Evolutionary conservation across 768 basidiomycete genomes (phyloP).

Genomic region (Amanita rubescens): DNA sequence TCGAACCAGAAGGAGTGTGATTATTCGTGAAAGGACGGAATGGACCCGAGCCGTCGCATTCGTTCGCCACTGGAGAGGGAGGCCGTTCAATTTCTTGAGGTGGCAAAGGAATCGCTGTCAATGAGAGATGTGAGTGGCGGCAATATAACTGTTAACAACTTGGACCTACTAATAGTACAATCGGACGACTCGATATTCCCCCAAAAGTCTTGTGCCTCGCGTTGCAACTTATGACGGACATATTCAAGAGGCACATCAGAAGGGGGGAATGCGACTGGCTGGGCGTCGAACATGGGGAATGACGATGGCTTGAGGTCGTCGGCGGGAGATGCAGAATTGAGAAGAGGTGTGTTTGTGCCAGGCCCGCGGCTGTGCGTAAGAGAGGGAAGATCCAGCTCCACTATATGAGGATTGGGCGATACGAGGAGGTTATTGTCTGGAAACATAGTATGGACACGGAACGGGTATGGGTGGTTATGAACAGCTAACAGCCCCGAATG

Average conservation of each 20-base stretch:
- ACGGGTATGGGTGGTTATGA: constrained; percentile 11
- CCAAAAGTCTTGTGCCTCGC: constrained; percentile 64
- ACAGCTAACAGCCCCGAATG: constrained; percentile 20
- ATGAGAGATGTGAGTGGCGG: background rate
- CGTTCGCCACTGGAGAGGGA: constrained; percentile 36
- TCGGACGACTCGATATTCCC: constrained; percentile 69
- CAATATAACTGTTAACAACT: background rate
- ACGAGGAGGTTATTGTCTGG: constrained; percentile 23
- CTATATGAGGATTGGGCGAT: constrained; percentile 22
- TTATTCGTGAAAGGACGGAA: constrained; percentile 22
- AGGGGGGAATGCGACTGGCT: constrained; percentile 60
- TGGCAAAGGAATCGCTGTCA: constrained; percentile 3
- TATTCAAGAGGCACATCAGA: constrained; percentile 63
- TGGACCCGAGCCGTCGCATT: constrained; percentile 24
- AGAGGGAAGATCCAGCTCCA: constrained; percentile 19
- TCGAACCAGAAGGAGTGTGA: constrained; percentile 29
- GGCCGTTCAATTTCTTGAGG: constrained; percentile 25
- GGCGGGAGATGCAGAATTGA: constrained; percentile 19
- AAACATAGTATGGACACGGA: constrained; percentile 7
- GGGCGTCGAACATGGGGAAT: constrained; percentile 7
- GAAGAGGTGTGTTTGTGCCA: constrained; percentile 23
- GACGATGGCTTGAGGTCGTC: constrained; percentile 20
- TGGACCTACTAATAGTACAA: constrained; percentile 61
- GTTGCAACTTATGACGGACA: constrained; percentile 61
- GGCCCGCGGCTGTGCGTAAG: constrained; percentile 34